Evolutionary conservation across 768 basidiomycete genomes (phyloP), one percentile per base, ranked within the genome.

Genomic region (Tephrocybe sp.): DNA sequence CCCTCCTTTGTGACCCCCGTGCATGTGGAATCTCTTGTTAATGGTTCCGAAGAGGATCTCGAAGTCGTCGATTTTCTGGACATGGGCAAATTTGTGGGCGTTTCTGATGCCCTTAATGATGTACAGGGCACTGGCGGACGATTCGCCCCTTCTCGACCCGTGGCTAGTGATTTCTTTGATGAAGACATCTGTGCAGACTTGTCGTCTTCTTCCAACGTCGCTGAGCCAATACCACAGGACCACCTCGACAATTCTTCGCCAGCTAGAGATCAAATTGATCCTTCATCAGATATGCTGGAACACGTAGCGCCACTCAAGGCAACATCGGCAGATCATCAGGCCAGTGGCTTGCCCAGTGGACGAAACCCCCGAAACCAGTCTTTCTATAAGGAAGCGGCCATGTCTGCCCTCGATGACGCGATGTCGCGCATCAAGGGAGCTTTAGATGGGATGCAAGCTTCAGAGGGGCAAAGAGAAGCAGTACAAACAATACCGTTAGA

Each of bases 351-450:
- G 13, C 53, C 65, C 35, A 49, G 56, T 5, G 66, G 62, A 42
- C 70, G 71, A 18, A 68, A 68, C 16, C 65, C 69, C n/a, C 73
- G 79, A 34, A 62, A 42, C 19, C 74, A 75, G 53, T 57, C 64
- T 6, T 72, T 69, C 35, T 75, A 77, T 63, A 77, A 73, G 52
- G 78, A 78, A 55, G 70, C 78, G 19, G 60, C 72, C 8, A 89
- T 91, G 82, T 84, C 88, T 2, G 79, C 89, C 15, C 68, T 92
- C 53, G 83, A 89, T 60, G 89, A 93, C 61, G 80, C 83, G 22
- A 90, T 93, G 80, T 89, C 87, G 5, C 81, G 91, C 34, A 92
- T 93, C 60, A 92, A 86, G 60, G 90, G 88, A 26, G 91, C 85
- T 12, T 60, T 93, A 48, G 78, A 82, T 61, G 77, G 75, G 25